These are phyloP conservation scores for Lathyrus sativus DNA, from an alignment of 306 rosid species.

Conservation along the genomic window DNA sequence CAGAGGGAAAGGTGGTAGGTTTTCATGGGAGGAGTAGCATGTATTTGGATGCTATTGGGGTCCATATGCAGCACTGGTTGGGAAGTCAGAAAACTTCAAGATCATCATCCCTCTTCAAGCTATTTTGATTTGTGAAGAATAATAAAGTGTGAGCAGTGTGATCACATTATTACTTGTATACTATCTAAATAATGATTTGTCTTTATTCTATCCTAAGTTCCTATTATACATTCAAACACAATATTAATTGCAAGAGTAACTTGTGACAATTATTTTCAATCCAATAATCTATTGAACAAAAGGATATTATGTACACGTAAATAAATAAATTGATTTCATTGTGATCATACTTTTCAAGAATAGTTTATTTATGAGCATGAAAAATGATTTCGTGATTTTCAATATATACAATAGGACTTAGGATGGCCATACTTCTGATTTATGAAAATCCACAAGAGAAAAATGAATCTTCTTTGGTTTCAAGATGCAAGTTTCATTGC, in stretches of 20 bases:
- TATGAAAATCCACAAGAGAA: slow-evolving; percentile 5
- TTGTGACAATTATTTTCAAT: background rate
- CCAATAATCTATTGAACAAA: background rate
- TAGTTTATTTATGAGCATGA: background rate
- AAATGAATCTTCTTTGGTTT: slow-evolving; percentile 20
- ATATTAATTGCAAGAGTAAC: slow-evolving; percentile 11
- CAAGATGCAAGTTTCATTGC: slow-evolving; percentile 25
- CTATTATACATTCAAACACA: slow-evolving; percentile 7
- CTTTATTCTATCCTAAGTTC: background rate
- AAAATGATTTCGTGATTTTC: slow-evolving; percentile 9
- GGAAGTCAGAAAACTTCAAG: slow-evolving; percentile 66
- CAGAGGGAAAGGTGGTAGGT: slow-evolving; percentile 90
- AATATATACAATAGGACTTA: slow-evolving; percentile 28
- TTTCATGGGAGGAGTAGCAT: slow-evolving; percentile 83
- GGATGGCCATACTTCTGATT: slow-evolving; percentile 10
- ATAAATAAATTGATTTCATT: slow-evolving; percentile 14
- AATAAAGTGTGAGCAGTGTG: background rate
- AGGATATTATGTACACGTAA: slow-evolving; percentile 16
- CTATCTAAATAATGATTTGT: slow-evolving; percentile 26
- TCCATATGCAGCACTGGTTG: slow-evolving; percentile 96
- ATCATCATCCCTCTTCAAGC: slow-evolving; percentile 62
- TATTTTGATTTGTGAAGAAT: slow-evolving; percentile 48
- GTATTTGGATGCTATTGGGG: slow-evolving; percentile 90
- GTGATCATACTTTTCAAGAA: slow-evolving; percentile 3
- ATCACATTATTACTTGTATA: slow-evolving; percentile 24